phyloP scores from a whole-genome alignment of 192 early-diverging fungal genomes.

The Backusella liffmaniae region DNA sequence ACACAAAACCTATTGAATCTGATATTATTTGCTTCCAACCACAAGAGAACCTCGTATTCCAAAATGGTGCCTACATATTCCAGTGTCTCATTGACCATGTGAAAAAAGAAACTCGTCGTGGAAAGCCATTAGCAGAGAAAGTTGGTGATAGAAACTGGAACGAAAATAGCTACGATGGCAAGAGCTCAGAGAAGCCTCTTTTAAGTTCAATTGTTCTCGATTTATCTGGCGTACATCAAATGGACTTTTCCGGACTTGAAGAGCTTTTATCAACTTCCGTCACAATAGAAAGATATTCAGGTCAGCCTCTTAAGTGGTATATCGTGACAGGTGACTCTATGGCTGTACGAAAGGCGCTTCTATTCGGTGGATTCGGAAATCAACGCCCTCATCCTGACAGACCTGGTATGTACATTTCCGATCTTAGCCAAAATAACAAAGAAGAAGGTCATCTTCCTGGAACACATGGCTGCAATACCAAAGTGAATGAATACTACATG shows the following conservation, averaged over 20 bases:
- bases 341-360: constrained; percentile 20
- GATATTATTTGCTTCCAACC: constrained; percentile 71
- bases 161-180: constrained; percentile 44
- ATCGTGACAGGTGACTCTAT: constrained; percentile 13
- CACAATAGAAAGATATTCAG: constrained; percentile 26
- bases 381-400: constrained; percentile 7
- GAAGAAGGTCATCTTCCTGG: background rate
- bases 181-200: constrained; percentile 33
- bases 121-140: constrained; percentile 8
- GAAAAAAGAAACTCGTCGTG: constrained; percentile 21
- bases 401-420: background rate
- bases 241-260: constrained; percentile 84
- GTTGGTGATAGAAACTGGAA: constrained; percentile 28
- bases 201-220: constrained; percentile 80
- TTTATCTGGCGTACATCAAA: constrained; percentile 69
- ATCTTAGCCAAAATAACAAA: background rate
- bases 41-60: constrained; percentile 67
- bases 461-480: background rate
- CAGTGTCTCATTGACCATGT: constrained; percentile 44
- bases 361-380: constrained; percentile 31
- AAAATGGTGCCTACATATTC: constrained; percentile 62
- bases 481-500: background rate
- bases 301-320: constrained; percentile 19
- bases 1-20: constrained; percentile 31
- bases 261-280: constrained; percentile 62